Base-by-base conservation (phyloP, 192 early-diverging fungal genomes). In the Umbelopsis sp. region DNA sequence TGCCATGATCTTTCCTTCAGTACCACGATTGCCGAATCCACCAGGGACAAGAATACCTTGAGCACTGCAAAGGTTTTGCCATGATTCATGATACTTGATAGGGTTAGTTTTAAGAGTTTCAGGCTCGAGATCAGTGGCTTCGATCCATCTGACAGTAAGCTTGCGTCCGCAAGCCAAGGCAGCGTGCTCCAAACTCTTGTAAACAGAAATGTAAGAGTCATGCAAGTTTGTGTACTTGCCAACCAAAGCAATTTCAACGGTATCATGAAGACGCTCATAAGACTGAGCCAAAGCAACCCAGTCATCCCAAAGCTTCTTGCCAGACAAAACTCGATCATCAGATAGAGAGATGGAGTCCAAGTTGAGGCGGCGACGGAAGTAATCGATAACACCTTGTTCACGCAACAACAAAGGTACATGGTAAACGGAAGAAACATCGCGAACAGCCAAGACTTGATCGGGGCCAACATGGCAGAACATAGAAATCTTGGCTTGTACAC, bases 381-480 rank as follows among this genome's bases (percentile, higher is more conserved):
- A 92, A 68, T 92, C 87, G 18, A 98, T 75, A 16, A 97, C 72
- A 23, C 94, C 93, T 73, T 98, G 95, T 61, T 93, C 77, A 73
- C 92, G 87, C 66, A 99, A 84, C 33, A 98, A 84, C 21, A 97
- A 84, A 45, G 98, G 98, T 16, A 99, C 94, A 74, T 99, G 97
- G 83, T 99, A 99, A 15, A 98, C 89, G 30, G 95, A 97, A 69
- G 90, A 88, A 80, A 95, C 97, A 82, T 99, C 98, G 71, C 95
- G 95, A 25, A 99, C 96, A 21, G 95, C 94, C 69, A 99, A 81
- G 58, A 98, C 94, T 75, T 94, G 91, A 66, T 95, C 87, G 72
- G 90, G 89, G 61, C 88, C 87, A n/a, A 99, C 98, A 78, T 98
- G 98, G 75, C 97, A 98, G 88, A 97, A 99, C 95, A 98, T 97